These are phyloP conservation scores for Aspergillus sp. DNA, from an alignment of 2,329 filamentous ascomycete genomes.

Conservation along the genomic window DNA sequence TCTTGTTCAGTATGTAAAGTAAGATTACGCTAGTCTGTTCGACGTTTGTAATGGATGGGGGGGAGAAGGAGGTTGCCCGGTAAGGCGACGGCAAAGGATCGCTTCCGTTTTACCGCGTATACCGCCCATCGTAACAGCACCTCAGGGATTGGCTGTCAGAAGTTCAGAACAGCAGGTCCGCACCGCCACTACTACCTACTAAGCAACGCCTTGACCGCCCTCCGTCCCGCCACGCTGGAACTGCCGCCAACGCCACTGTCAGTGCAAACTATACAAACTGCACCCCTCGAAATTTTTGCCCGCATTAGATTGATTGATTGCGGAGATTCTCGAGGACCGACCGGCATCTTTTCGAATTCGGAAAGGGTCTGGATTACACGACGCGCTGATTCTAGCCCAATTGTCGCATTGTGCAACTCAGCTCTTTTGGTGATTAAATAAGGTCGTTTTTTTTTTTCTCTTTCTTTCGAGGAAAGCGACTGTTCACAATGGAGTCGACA, in stretches of 20 bases:
- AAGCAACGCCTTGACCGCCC: background rate
- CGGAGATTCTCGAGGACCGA: background rate
- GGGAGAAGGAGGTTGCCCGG: background rate
- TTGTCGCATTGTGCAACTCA: background rate
- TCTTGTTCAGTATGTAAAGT: constrained; percentile 2
- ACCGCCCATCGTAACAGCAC: constrained; percentile 12
- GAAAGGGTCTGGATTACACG: background rate
- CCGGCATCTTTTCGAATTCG: background rate
- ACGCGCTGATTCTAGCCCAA: background rate
- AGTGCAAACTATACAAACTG: constrained; percentile 30
- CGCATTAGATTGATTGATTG: constrained; percentile 1
- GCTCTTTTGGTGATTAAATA: background rate
- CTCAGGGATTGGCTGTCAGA: background rate
- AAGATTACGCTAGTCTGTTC: constrained; percentile 8
- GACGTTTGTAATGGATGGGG: background rate
- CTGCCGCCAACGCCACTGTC: background rate
- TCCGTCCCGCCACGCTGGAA: background rate
- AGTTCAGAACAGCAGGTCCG: background rate
- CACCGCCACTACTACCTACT: background rate
- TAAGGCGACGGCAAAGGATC: background rate
- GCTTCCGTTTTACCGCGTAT: constrained; percentile 10
- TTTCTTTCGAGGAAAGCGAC: background rate
- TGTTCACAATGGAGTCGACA: constrained; percentile 18
- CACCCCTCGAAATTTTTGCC: constrained; percentile 18
- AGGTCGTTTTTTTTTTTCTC: background rate